These are phyloP conservation scores for Halenospora varia DNA, from an alignment of 495 filamentous ascomycete genomes.

Conservation along the genomic window DNA sequence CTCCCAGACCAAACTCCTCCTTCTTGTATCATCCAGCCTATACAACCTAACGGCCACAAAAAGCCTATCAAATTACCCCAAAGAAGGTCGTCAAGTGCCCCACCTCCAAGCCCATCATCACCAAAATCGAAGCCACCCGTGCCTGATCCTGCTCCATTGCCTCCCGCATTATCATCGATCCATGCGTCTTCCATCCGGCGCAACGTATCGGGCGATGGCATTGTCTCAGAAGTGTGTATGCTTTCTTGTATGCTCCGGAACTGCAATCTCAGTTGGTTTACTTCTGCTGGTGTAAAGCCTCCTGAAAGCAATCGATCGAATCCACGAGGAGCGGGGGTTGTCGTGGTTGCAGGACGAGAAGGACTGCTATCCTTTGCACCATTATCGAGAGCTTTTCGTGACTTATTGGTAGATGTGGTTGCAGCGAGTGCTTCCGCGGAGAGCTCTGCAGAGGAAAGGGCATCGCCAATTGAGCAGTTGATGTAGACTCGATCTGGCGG, in stretches of 20 bases:
- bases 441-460: conserved; percentile 64
- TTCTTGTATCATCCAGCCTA: conserved; percentile 80
- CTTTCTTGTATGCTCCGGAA: conserved; percentile 76
- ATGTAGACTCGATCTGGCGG: conserved; percentile 60
- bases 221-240: conserved; percentile 77
- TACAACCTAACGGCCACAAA: conserved; percentile 85
- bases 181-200: conserved; percentile 80
- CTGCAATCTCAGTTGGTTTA: conserved; percentile 76
- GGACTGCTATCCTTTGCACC: conserved; percentile 13
- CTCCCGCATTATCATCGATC: conserved; percentile 69
- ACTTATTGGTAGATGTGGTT: conserved; percentile 10
- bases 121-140: conserved; percentile 28
- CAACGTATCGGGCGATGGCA: conserved; percentile 58
- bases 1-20: conserved; percentile 83
- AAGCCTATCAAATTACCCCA: conserved; percentile 87
- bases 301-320: conserved; percentile 82
- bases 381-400: conserved; percentile 7
- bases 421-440: conserved; percentile 54
- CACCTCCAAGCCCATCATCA: conserved; percentile 29
- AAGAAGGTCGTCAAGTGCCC: conserved; percentile 73
- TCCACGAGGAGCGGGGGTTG: conserved; percentile 66
- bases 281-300: conserved; percentile 77
- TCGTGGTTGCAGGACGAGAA: conserved; percentile 14
- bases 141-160: conserved; percentile 15
- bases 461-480: conserved; percentile 83